Conservation (phyloP, 2,329 filamentous ascomycete genomes). For the Fusarium anthophilum region DNA sequence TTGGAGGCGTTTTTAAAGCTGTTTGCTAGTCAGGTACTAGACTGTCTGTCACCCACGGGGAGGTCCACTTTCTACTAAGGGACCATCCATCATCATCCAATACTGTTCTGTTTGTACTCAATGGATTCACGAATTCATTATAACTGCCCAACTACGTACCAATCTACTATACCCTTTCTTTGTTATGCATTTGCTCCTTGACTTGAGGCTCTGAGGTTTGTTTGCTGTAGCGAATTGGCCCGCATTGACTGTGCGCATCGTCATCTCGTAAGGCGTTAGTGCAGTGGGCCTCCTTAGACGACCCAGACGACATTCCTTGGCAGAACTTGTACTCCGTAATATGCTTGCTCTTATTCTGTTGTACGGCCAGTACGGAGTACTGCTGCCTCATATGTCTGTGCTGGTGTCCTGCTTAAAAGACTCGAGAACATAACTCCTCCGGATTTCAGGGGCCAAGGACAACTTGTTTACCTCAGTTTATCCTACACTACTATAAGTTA, state of each 20-base stretch:
- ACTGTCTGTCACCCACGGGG: conserved; percentile 5
- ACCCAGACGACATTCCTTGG: background rate
- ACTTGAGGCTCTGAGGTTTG: background rate
- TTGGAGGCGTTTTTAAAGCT: conserved; percentile 24
- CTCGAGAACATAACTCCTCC: no score
- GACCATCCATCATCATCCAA: background rate
- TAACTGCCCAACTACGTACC: background rate
- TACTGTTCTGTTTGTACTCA: background rate
- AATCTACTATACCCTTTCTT: conserved; percentile 4
- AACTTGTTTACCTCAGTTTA: background rate
- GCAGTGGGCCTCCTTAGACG: background rate
- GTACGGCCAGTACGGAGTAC: no score
- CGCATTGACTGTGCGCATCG: background rate
- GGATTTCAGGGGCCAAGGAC: background rate
- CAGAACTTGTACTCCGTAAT: background rate
- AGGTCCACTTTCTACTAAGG: background rate
- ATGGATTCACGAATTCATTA: conserved; percentile 11
- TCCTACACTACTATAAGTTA: background rate
- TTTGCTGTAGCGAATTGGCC: background rate
- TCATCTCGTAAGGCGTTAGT: background rate
- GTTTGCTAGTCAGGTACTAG: conserved; percentile 30
- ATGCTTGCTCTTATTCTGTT: no score
- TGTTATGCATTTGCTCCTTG: background rate
- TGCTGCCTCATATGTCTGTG: background rate
- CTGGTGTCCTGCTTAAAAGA: background rate